phyloP scores from a whole-genome alignment of 2,329 filamentous ascomycete genomes.

The Colletotrichum acutatum region DNA sequence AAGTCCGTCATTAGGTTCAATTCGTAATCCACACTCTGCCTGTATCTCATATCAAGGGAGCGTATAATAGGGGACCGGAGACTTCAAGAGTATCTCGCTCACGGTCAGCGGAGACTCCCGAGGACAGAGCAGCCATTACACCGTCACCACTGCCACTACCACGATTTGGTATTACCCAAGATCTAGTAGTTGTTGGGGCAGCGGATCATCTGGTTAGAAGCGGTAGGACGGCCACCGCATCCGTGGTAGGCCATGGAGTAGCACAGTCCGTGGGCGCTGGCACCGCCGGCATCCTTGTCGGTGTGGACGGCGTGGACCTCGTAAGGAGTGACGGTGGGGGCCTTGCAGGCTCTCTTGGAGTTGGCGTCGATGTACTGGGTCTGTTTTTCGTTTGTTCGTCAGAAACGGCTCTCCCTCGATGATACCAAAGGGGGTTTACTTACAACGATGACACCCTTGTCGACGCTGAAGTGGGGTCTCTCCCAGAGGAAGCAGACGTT shows the following conservation, averaged over 20 bases:
- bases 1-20: not conserved
- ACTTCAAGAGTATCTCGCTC: not conserved
- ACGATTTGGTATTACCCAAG: not conserved
- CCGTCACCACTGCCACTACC: too few species aligned
- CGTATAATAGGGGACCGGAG: not conserved
- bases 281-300: not conserved
- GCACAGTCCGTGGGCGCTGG: conserved; percentile 5
- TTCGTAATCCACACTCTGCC: not conserved
- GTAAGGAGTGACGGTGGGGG: conserved; percentile 9
- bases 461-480: conserved; percentile 7
- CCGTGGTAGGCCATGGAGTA: conserved; percentile 17
- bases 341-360: not conserved
- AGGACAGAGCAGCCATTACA: not conserved
- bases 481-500: conserved; percentile 16
- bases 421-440: not conserved
- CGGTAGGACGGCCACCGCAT: not conserved
- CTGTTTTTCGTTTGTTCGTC: not conserved
- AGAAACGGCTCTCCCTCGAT: not conserved
- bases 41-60: not conserved
- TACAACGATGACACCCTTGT: conserved; percentile 15
- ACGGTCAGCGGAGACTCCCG: not conserved
- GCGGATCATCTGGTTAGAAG: not conserved
- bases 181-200: conserved; percentile 16
- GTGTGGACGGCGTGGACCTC: not conserved
- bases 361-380: conserved; percentile 12